Conservation (phyloP, 805 yeast genomes). For the Yarrowia alimentaria region DNA sequence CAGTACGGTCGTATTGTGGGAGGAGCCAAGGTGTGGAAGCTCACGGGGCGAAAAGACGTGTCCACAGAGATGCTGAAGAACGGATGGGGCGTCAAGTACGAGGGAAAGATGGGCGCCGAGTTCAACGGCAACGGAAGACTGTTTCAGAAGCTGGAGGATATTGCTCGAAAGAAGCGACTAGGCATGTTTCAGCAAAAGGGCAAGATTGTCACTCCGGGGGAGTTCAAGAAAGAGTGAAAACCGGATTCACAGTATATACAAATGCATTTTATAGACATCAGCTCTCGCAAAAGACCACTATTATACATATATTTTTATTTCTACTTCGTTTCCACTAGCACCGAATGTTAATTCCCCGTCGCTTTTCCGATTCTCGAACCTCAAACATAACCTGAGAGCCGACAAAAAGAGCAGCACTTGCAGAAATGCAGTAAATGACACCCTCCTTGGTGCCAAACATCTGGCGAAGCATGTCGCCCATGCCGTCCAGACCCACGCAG, state of each 20-base stretch:
- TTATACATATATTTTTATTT: no score
- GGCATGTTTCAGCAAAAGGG: slow-evolving; percentile 66
- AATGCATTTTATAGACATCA: no score
- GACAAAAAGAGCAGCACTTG: slow-evolving; percentile 68
- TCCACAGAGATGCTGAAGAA: slow-evolving; percentile 80
- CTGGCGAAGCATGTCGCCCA: slow-evolving; percentile 58
- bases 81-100: slow-evolving; percentile 88
- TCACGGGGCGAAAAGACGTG: slow-evolving; percentile 73
- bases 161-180: slow-evolving; percentile 53
- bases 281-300: no score
- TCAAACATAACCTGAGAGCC: slow-evolving; percentile 95
- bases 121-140: slow-evolving; percentile 71
- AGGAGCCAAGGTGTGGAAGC: slow-evolving; percentile 58
- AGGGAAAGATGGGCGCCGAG: slow-evolving; percentile 75
- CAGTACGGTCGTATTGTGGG: slow-evolving; percentile 90
- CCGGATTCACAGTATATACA: no score
- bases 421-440: slow-evolving; percentile 53
- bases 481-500: slow-evolving; percentile 88
- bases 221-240: slow-evolving; percentile 45
- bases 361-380: slow-evolving; percentile 76
- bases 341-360: slow-evolving; percentile 77
- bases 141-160: slow-evolving; percentile 58
- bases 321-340: slow-evolving; percentile 55
- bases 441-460: slow-evolving; percentile 75
- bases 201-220: slow-evolving; percentile 28